A percentile compares a stretch with the other conserved stretches of the same genome.
Evolutionary conservation across 2,329 filamentous ascomycete species (phyloP).

Genomic region (Pestalotiopsis sp.): DNA sequence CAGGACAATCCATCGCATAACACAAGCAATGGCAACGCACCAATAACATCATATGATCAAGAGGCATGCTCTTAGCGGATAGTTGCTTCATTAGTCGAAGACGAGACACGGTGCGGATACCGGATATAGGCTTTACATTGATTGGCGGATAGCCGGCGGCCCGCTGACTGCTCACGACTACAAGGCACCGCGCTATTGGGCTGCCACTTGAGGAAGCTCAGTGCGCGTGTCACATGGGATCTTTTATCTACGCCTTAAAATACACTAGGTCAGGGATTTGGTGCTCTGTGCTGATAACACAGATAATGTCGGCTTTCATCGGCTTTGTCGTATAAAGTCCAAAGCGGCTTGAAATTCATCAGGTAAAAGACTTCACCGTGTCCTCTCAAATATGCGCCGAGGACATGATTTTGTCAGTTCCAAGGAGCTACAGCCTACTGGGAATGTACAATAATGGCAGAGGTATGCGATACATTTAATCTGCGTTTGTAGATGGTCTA

Average conservation of each 20-base stretch:
- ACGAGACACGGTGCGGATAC: not conserved
- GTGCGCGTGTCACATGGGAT: not conserved
- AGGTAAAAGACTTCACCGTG: no score
- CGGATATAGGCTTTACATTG: not conserved
- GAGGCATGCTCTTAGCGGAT: not conserved
- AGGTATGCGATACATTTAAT: no score
- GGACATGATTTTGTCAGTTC: no score
- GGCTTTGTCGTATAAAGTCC: not conserved
- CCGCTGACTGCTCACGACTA: not conserved
- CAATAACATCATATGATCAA: not conserved
- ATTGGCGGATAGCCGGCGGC: slow-evolving; percentile 2
- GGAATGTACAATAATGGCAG: no score
- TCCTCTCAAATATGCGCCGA: no score
- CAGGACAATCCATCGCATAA: not conserved
- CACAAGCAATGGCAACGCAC: not conserved
- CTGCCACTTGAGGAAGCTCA: slow-evolving; percentile 1
- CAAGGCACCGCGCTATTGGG: not conserved
- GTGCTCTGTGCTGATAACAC: not conserved
- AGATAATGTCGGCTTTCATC: not conserved
- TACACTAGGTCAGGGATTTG: no score
- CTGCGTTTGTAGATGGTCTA: no score
- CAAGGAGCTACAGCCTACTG: no score
- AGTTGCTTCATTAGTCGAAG: not conserved
- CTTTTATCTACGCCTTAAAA: not conserved
- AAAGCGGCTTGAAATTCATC: no score